phyloP scores from a whole-genome alignment of 305 asterid species.

The Lippia alba region DNA sequence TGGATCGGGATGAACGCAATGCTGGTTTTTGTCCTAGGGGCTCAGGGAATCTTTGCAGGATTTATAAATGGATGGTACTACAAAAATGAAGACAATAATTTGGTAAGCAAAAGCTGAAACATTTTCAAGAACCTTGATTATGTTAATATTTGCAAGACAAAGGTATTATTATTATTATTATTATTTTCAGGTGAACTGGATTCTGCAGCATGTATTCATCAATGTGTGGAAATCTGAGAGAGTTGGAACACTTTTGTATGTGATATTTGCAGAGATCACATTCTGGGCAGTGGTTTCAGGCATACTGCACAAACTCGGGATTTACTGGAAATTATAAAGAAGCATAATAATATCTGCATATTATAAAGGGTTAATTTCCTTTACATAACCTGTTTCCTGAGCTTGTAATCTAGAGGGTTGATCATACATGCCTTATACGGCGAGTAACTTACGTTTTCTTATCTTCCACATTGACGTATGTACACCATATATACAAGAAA shows the following conservation, averaged over 20 bases:
- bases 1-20: slow-evolving; percentile 97
- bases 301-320: slow-evolving; percentile 65
- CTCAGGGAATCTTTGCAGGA: slow-evolving; percentile 75
- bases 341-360: background rate
- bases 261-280: slow-evolving; percentile 78
- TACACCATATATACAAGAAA: background rate
- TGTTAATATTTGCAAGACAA: too few relatives aligned
- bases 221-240: slow-evolving; percentile 80
- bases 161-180: too few relatives aligned
- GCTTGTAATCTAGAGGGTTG: slow-evolving; percentile 24
- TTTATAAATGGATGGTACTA: slow-evolving; percentile 83
- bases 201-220: slow-evolving; percentile 68
- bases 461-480: slow-evolving; percentile 14
- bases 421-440: slow-evolving; percentile 27
- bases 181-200: slow-evolving; percentile 66
- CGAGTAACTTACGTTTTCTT: slow-evolving; percentile 4
- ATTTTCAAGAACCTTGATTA: background rate
- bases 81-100: slow-evolving; percentile 56
- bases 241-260: slow-evolving; percentile 70
- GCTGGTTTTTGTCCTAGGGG: slow-evolving; percentile 86
- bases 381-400: background rate
- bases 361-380: background rate
- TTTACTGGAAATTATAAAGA: slow-evolving; percentile 75
- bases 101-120: slow-evolving; percentile 44
- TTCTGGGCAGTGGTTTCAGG: slow-evolving; percentile 87